Evolutionary conservation across 192 early-diverging fungal species (phyloP), one percentile per base, ranked within the genome.

Genomic region (Chytriomyces sp.): DNA sequence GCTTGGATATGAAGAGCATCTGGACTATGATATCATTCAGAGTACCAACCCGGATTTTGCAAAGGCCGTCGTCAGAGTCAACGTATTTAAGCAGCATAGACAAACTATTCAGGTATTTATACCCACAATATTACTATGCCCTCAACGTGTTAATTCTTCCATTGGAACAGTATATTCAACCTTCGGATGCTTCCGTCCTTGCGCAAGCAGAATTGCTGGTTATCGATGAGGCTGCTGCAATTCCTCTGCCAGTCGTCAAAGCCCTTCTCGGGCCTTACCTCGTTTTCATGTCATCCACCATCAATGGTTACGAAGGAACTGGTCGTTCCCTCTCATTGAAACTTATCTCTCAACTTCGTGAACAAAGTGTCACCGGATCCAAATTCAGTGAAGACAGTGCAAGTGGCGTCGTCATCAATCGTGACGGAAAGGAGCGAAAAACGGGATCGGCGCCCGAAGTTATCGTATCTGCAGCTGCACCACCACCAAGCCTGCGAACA

Each of bases 261-360:
- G 91, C 90, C 49, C 88, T 99, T 11, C 84, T 99, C 78, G 97
- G 97, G 35, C 95, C 95, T 7, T 97, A 97, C 78, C 86, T 99
- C 16, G 93, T 98, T 13, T 99, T 98, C 75, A 97, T 99, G 96
- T 95, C 97, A 6, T 96, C 95, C 24, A 99, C 97, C 23, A 97
- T 99, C 78, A 98, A 99, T 83, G 97, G 97, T 28, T 99, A 99
- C 84, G 97, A 99, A 86, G 97, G 97, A 72, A 99, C 97, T 3
- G 97, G 97, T 47, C 92, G 97, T 61, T 96, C 95, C 28, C 86
- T 99, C 48, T 97, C 96, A 50, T 87, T 99, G 35, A 99, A 98
- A 81, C 90, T 99, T 61, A 91, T 98, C 69, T 88, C 97, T 81
- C 94, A 97, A 82, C 88, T 99, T 23, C 92, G 97, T 69, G 96